Conservation (phyloP, 2,329 filamentous ascomycete species). For the Biscogniauxia mediterranea region DNA sequence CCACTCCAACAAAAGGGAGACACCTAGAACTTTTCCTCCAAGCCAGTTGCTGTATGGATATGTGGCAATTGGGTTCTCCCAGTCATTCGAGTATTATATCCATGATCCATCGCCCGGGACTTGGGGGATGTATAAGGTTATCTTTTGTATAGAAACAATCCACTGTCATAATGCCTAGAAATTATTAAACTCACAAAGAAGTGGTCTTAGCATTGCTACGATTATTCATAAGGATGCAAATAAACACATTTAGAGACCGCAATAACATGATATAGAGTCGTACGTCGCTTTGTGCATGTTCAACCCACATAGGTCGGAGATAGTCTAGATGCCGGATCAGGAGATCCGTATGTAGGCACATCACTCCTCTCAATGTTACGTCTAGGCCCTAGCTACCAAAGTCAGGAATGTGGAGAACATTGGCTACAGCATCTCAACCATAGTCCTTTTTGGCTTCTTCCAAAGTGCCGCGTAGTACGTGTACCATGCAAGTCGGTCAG, state of each 20-base stretch:
- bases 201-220: slow-evolving; percentile 6
- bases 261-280: not conserved
- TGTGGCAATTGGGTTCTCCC: not conserved
- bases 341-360: slow-evolving; percentile 4
- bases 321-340: slow-evolving; percentile 7
- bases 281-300: not conserved
- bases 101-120: not conserved
- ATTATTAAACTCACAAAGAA: not conserved
- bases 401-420: slow-evolving; percentile 28
- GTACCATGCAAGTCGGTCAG: not conserved
- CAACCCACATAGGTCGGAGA: not conserved
- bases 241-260: not conserved
- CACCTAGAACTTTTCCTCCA: not conserved
- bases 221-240: not conserved
- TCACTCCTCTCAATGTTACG: slow-evolving; percentile 8
- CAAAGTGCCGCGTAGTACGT: slow-evolving; percentile 2
- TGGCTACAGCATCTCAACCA: slow-evolving; percentile 17
- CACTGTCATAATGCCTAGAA: slow-evolving; percentile 7
- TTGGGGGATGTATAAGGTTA: no score
- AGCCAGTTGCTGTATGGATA: not conserved
- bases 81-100: not conserved
- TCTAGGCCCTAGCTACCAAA: slow-evolving; percentile 13
- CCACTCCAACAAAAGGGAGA: not conserved
- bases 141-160: not conserved
- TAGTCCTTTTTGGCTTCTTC: slow-evolving; percentile 19